Conservation (phyloP, 495 filamentous ascomycete genomes). For the Lentithecium fluviatile region DNA sequence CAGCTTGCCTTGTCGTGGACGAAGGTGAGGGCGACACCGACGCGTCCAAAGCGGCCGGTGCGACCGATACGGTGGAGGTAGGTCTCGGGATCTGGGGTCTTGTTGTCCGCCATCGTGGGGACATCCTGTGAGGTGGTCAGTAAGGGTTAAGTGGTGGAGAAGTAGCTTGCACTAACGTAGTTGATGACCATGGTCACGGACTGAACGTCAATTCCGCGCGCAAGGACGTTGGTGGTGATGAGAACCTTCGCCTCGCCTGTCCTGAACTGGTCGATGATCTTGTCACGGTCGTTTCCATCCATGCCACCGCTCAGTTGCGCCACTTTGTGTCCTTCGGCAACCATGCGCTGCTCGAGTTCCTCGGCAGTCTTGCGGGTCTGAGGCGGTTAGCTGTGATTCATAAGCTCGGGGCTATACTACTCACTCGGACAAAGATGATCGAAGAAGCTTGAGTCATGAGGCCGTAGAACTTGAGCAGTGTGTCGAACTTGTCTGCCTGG, state of each 20-base stretch:
- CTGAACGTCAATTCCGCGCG: constrained; percentile 94
- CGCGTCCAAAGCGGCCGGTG: constrained; percentile 93
- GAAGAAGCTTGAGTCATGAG: constrained; percentile 93
- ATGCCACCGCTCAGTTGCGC: constrained; percentile 82
- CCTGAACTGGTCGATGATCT: constrained; percentile 84
- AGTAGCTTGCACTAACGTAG: constrained; percentile 56
- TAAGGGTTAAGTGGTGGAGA: constrained; percentile 1
- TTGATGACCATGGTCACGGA: constrained; percentile 98
- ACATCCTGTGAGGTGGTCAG: constrained; percentile 51
- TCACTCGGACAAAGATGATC: constrained; percentile 93
- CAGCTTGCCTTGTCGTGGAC: constrained; percentile 77
- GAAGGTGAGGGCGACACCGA: constrained; percentile 93
- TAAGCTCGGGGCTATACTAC: constrained; percentile 22
- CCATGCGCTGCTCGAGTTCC: constrained; percentile 82
- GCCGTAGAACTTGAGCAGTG: constrained; percentile 87
- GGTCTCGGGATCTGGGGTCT: constrained; percentile 74
- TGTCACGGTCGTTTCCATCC: constrained; percentile 78
- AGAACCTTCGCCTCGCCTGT: constrained; percentile 88
- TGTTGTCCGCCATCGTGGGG: constrained; percentile 48
- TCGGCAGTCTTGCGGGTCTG: constrained; percentile 65
- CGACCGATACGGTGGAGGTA: constrained; percentile 98
- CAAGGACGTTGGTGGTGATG: constrained; percentile 95
- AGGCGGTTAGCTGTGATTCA: neutral
- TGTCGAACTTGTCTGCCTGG: constrained; percentile 80
- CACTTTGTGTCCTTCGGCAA: constrained; percentile 83